These are phyloP conservation scores for Clohesyomyces aquaticus DNA, from an alignment of 495 filamentous ascomycete species.

Conservation along the genomic window DNA sequence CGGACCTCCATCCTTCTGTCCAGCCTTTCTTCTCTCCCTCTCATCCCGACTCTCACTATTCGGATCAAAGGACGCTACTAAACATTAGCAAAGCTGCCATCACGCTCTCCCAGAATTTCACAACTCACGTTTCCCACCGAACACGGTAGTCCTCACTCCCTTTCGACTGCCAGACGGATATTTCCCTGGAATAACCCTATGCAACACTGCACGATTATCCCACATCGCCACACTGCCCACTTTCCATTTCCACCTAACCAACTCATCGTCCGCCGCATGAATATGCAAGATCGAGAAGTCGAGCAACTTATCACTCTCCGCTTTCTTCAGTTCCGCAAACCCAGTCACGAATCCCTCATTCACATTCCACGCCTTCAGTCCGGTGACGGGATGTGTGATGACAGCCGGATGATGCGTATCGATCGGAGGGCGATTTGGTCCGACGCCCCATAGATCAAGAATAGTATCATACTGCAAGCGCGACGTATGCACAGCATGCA, in stretches of 20 bases:
- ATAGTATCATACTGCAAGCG: slow-evolving; percentile 53
- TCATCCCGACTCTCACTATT: slow-evolving; percentile 54
- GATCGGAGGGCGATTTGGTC: slow-evolving; percentile 56
- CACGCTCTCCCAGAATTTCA: neutral
- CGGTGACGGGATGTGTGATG: slow-evolving; percentile 59
- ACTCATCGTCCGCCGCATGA: slow-evolving; percentile 58
- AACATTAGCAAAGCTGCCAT: neutral
- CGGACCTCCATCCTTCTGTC: neutral
- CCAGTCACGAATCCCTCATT: slow-evolving; percentile 57
- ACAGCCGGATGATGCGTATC: slow-evolving; percentile 61
- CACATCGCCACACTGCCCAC: slow-evolving; percentile 60
- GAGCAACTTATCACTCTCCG: slow-evolving; percentile 57
- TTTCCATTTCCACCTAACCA: slow-evolving; percentile 60
- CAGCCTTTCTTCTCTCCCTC: slow-evolving; percentile 39
- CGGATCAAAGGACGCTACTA: slow-evolving; percentile 54
- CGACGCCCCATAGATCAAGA: slow-evolving; percentile 54
- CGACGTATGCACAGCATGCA: slow-evolving; percentile 48
- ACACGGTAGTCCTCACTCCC: slow-evolving; percentile 59
- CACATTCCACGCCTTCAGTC: slow-evolving; percentile 56
- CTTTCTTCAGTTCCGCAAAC: slow-evolving; percentile 59
- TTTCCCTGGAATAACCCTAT: slow-evolving; percentile 58
- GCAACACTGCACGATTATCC: slow-evolving; percentile 57
- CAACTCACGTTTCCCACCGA: slow-evolving; percentile 58
- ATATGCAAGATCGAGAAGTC: slow-evolving; percentile 58
- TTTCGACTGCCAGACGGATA: slow-evolving; percentile 52